Percentiles rank a stretch among this genome's conserved stretches.
Evolutionary conservation across 139 green algal genomes (phyloP).

Genomic region (Zygnema circumcarinatum): DNA sequence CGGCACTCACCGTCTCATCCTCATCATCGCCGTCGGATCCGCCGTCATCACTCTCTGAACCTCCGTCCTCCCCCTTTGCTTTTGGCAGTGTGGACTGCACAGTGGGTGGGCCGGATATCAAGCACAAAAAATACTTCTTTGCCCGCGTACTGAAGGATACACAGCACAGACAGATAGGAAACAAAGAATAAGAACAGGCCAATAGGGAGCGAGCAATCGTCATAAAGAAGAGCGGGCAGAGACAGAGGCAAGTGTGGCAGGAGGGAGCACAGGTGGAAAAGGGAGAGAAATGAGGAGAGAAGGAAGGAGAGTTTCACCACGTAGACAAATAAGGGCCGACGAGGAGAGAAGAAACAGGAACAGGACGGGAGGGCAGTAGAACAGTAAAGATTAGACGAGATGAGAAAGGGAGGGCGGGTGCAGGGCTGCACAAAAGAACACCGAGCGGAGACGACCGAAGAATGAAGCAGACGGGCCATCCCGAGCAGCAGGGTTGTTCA

Average conservation of each 20-base stretch:
- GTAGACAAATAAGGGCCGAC: background rate
- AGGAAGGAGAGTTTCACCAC: background rate
- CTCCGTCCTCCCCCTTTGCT: constrained; percentile 49
- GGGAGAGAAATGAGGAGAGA: background rate
- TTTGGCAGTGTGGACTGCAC: constrained; percentile 29
- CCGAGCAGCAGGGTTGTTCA: too few relatives aligned
- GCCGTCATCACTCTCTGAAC: background rate
- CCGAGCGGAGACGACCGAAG: too few relatives aligned
- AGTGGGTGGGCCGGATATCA: constrained; percentile 82
- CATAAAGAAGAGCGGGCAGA: background rate
- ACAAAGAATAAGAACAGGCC: background rate
- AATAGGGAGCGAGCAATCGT: too few relatives aligned
- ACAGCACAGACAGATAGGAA: background rate
- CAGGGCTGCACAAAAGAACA: too few relatives aligned
- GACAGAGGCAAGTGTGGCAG: background rate
- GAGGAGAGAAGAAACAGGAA: background rate
- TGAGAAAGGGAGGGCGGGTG: too few relatives aligned
- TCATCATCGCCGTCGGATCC: constrained; percentile 38
- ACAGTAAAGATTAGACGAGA: too few relatives aligned
- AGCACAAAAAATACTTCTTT: constrained; percentile 97
- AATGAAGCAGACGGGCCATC: too few relatives aligned
- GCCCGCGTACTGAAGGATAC: constrained; percentile 73
- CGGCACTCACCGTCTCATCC: constrained; percentile 2
- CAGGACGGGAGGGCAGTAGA: background rate
- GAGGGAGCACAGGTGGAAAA: background rate